Evolutionary conservation across 192 early-diverging fungal genomes (phyloP), one percentile per base, ranked within the genome.

Genomic region (Allomyces macrogynus): DNA sequence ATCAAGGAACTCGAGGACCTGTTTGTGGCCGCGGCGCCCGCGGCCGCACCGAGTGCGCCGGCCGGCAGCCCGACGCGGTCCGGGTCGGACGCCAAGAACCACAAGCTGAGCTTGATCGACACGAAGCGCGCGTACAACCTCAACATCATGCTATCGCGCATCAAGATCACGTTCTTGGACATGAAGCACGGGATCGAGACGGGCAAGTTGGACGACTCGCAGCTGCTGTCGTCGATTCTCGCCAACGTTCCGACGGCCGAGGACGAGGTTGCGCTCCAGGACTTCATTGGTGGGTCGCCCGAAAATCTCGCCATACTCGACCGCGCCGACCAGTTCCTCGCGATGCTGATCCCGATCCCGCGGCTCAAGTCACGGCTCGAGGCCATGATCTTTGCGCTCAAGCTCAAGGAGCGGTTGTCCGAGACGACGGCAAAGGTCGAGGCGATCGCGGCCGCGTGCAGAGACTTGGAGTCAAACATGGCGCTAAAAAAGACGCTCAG

Each of bases 221-320:
- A 24, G 14, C 64, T 64, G 23, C 25, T 64, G 1, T 20, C 26
- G 16, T n/a, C 64, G 11, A 43, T 64, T 40, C 14, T 42, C 11
- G 43, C 64, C 23, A 64, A 64, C 20, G 23, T 32, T 1, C 64
- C 64, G 43, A 42, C 24, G 26, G 26, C 64, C 43, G 64, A 64
- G 18, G 49, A 57, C 49, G 64, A 64, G 23, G 16, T 42, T 3
- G 49, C 49, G 12, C 12, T 57, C 1, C 16, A 14, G 20, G 49
- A 57, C 3, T 57, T 20, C 49, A 3, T 14, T 57, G 49, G 20
- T 16, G 49, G 16, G 49, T n/a, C 49, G 20, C 16, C 49, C 16
- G 64, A 64, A 8, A 27, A 43, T 0, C 16, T 64, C 1, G 64
- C 32, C 5, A 42, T 26, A 5, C 64, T 64, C 23, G 64, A 64